Conservation (phyloP, 1,139 yeast species). For the Scheffersomyces segobiensis region DNA sequence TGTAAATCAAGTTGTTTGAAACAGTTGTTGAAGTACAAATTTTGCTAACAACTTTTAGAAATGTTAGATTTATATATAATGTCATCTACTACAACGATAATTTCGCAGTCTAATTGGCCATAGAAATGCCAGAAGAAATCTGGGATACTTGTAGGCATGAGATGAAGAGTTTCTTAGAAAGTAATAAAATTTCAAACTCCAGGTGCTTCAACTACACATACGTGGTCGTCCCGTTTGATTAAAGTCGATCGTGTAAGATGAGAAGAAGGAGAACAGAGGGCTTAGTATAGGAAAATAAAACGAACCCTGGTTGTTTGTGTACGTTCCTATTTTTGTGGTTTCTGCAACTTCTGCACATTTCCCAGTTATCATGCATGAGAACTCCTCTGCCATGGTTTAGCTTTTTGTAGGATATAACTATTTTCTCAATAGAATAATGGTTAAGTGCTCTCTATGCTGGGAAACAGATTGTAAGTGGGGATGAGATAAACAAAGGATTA, state of each 20-base stretch:
- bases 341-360: background rate
- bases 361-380: background rate
- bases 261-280: background rate
- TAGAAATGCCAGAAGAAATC: background rate
- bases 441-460: background rate
- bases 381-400: background rate
- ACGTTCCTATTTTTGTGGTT: background rate
- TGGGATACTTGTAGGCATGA: background rate
- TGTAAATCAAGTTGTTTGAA: background rate
- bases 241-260: background rate
- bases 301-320: background rate
- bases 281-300: background rate
- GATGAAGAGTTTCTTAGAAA: background rate
- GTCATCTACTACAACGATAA: background rate
- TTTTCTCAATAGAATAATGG: background rate
- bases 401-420: background rate
- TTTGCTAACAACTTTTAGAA: background rate
- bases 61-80: background rate
- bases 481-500: background rate
- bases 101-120: background rate
- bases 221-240: background rate
- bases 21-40: background rate
- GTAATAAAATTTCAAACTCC: background rate
- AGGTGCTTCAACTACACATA: background rate
- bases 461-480: background rate